Conservation (phyloP, 306 rosid genomes). For the Trifolium repens region DNA sequence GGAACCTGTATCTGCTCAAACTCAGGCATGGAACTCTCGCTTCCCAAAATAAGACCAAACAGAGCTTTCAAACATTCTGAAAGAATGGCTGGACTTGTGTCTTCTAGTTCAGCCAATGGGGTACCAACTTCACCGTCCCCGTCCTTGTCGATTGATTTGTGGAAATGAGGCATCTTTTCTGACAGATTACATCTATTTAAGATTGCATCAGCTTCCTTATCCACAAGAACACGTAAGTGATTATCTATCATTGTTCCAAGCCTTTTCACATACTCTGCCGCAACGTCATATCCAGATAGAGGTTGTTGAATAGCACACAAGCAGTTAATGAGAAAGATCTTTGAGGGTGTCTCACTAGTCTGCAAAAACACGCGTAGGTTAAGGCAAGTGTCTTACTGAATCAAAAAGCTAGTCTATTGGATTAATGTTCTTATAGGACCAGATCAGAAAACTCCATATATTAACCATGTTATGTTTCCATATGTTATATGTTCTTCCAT, state of each 20-base stretch:
- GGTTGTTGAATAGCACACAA: slow-evolving; percentile 89
- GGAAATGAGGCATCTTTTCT: slow-evolving; percentile 74
- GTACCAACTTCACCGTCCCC: slow-evolving; percentile 45
- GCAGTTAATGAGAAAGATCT: slow-evolving; percentile 93
- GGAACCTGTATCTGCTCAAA: slow-evolving; percentile 98
- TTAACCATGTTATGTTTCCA: not conserved
- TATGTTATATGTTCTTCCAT: not conserved
- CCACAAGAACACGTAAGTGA: slow-evolving; percentile 73
- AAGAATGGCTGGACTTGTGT: slow-evolving; percentile 66
- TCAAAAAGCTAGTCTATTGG: slow-evolving; percentile 6
- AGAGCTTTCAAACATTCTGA: slow-evolving; percentile 79
- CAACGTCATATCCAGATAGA: slow-evolving; percentile 74
- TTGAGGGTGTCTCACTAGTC: slow-evolving; percentile 85
- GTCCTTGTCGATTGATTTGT: slow-evolving; percentile 46
- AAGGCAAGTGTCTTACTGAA: slow-evolving; percentile 20
- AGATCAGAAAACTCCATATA: not conserved
- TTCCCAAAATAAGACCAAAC: slow-evolving; percentile 87
- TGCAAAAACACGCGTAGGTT: slow-evolving; percentile 53
- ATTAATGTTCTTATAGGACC: not conserved
- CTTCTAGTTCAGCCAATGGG: slow-evolving; percentile 82
- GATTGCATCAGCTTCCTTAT: slow-evolving; percentile 77
- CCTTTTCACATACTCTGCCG: slow-evolving; percentile 73
- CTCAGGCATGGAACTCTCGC: slow-evolving; percentile 86
- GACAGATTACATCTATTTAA: slow-evolving; percentile 72
- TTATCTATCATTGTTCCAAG: slow-evolving; percentile 77